Evolutionary conservation across 208 protist species (phyloP).

Genomic region (Trypanosoma lewisi): DNA sequence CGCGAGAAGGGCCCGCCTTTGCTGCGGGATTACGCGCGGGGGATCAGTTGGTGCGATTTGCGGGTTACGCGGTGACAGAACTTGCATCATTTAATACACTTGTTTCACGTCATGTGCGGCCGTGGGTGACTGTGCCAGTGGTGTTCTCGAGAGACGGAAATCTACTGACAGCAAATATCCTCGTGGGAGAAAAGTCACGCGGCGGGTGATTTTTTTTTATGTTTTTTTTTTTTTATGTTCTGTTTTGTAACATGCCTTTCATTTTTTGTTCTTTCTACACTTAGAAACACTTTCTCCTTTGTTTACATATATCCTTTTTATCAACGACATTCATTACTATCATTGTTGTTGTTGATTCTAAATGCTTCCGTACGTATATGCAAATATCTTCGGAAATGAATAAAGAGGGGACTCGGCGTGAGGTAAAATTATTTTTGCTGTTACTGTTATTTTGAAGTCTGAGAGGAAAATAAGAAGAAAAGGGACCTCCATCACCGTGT

Average conservation of each 20-base stretch:
- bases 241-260: conserved; percentile 5
- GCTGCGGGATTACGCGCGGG: conserved; percentile 56
- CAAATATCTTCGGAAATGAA: too few relatives aligned
- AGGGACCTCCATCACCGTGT: too few relatives aligned
- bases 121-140: conserved; percentile 48
- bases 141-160: conserved; percentile 46
- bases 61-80: conserved; percentile 81
- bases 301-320: too few relatives aligned
- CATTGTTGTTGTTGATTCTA: too few relatives aligned
- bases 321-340: too few relatives aligned
- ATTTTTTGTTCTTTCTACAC: conserved; percentile 6
- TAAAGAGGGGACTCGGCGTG: too few relatives aligned
- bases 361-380: too few relatives aligned
- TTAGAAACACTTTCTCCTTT: too few relatives aligned
- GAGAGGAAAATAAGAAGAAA: too few relatives aligned
- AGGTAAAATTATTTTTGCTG: too few relatives aligned
- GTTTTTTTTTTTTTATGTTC: conserved; percentile 29
- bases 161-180: conserved; percentile 17
- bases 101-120: conserved; percentile 63
- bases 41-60: conserved; percentile 78
- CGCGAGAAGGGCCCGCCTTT: conserved; percentile 45
- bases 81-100: conserved; percentile 83
- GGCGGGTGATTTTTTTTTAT: conserved; percentile 2
- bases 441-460: too few relatives aligned
- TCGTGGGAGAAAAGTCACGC: conserved; percentile 26